A percentile compares a stretch with the other conserved stretches of the same genome.
Evolutionary conservation across 2,329 filamentous ascomycete species (phyloP).

Genomic region (Diplocarpon rosae): DNA sequence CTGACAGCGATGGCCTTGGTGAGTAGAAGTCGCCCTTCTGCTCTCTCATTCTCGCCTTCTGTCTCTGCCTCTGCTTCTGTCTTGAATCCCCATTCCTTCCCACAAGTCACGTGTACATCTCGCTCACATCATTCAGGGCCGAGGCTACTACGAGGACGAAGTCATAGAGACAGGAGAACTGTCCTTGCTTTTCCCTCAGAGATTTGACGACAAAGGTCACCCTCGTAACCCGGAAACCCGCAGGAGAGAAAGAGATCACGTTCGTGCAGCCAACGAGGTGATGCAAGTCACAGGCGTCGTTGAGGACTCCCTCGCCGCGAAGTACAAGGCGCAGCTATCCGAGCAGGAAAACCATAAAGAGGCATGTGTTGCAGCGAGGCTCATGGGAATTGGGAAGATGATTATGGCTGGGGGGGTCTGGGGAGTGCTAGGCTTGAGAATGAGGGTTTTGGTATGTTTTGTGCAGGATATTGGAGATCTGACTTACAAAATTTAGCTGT

Average conservation of each 20-base stretch:
- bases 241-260: constrained; percentile 24
- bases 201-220: constrained; percentile 26
- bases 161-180: constrained; percentile 17
- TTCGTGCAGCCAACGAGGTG: constrained; percentile 28
- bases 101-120: not conserved
- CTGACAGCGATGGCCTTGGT: constrained; percentile 22
- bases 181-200: constrained; percentile 11
- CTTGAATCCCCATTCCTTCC: not conserved
- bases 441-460: constrained; percentile 23
- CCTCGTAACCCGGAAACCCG: constrained; percentile 26
- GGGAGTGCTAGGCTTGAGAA: constrained; percentile 26
- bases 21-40: constrained; percentile 4
- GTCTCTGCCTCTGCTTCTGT: not conserved
- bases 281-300: constrained; percentile 28
- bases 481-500: constrained; percentile 18
- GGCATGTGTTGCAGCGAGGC: constrained; percentile 20
- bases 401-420: constrained; percentile 24
- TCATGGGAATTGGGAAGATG: constrained; percentile 23
- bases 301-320: constrained; percentile 22
- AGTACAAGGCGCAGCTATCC: constrained; percentile 14
- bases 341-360: constrained; percentile 19
- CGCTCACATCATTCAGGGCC: constrained; percentile 17
- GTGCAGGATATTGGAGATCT: not conserved
- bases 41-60: not conserved
- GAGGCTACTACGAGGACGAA: constrained; percentile 27